Evolutionary conservation across 164 flowering plant genomes (phyloP).

Genomic region (Chloranthus sessilifolius): DNA sequence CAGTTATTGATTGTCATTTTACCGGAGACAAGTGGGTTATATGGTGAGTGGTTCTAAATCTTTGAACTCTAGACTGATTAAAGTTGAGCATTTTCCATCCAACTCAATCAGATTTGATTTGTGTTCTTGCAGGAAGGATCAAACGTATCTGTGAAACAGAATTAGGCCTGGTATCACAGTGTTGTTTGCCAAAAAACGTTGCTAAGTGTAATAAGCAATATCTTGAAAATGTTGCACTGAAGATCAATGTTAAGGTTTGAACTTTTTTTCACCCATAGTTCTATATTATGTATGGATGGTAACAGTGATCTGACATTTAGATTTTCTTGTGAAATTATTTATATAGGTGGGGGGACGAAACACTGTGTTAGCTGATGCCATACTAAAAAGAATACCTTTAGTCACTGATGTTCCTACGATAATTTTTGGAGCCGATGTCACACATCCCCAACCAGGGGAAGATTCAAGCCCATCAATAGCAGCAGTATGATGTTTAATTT

Average conservation of each 20-base stretch:
- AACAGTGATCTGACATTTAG: background rate
- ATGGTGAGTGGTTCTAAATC: constrained; percentile 42
- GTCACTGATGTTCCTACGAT: constrained; percentile 41
- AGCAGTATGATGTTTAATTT: constrained; percentile 27
- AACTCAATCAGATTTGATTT: background rate
- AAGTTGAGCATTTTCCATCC: background rate
- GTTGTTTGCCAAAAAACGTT: constrained; percentile 22
- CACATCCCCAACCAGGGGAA: constrained; percentile 56
- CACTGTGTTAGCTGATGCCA: constrained; percentile 39
- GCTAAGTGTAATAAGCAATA: constrained; percentile 7
- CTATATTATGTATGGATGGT: background rate
- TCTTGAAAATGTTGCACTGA: constrained; percentile 28
- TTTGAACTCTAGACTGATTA: background rate
- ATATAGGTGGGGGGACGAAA: constrained; percentile 48
- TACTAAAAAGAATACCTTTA: constrained; percentile 27
- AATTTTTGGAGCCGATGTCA: constrained; percentile 64
- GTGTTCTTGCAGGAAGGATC: constrained; percentile 15
- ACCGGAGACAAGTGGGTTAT: constrained; percentile 63
- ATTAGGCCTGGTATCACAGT: constrained; percentile 27
- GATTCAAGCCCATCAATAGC: constrained; percentile 62
- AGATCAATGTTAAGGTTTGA: constrained; percentile 56
- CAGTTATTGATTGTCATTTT: constrained; percentile 67
- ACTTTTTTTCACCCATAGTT: background rate
- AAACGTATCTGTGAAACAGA: constrained; percentile 35
- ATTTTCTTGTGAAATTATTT: background rate